Evolutionary conservation across 495 filamentous ascomycete species (phyloP), one percentile per base, ranked within the genome.

Genomic region (Niebla homalea): DNA sequence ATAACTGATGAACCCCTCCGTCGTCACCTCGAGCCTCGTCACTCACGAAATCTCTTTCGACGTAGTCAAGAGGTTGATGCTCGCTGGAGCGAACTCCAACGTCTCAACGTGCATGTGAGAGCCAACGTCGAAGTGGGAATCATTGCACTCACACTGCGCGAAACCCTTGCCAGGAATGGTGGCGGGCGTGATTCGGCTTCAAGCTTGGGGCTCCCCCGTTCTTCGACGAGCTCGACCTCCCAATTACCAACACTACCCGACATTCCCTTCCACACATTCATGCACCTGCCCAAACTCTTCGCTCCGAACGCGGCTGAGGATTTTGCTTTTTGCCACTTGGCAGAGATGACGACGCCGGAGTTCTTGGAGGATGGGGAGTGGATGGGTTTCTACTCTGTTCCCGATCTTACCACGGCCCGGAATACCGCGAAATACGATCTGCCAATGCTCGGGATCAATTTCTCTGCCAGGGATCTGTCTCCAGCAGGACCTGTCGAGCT

Each of bases 361-460:
- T 37, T 48, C n/a, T 35, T 35, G 6, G 32, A 29, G 25, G 45
- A 35, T 16, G 32, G 45, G 25, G 45, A 48, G 21, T 48, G 45
- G 45, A 36, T 10, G 16, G 45, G 45, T 7, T 48, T 36, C 29
- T 48, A 48, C 15, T 41, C 39, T 41, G 5, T 41, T 18, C n/a
- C 16, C 5, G 16, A 48, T 8, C n/a, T 14, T 35, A 22, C n/a
- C n/a, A n/a, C n/a, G n/a, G n/a, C n/a, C n/a, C n/a, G n/a, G n/a
- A n/a, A n/a, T n/a, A n/a, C 2, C 10, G 20, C 45, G n/a, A 18
- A 18, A 18, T 25, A 36, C 21, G 45, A 18, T 16, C 22, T n/a
- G 5, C 45, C 45, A 48, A 48, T 48, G 45, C n/a, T 15, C 32
- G 45, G 45, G 25, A 48, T 48, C 25, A 26, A 18, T 12, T 48